Evolutionary conservation across 441 rosid genomes (phyloP).

Genomic region (Populus hybrid): DNA sequence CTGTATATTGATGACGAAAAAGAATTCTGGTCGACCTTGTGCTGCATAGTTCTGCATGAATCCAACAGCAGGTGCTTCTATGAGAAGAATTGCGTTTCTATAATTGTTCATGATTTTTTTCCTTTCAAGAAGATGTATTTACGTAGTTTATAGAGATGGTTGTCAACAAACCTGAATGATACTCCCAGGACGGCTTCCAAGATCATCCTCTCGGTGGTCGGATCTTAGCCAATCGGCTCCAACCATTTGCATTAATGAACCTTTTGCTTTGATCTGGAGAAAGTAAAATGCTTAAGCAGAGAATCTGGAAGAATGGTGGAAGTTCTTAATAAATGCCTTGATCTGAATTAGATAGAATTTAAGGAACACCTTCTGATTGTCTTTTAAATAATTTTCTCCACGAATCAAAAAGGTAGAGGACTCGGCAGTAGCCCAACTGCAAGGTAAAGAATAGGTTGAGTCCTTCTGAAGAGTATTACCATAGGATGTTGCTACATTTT

Average conservation of each 20-base stretch:
- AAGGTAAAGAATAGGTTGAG: constrained; percentile 43
- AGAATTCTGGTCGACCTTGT: constrained; percentile 66
- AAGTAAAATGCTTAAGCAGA: not conserved
- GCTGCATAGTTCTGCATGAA: constrained; percentile 49
- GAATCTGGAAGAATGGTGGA: not conserved
- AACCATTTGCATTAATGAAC: constrained; percentile 75
- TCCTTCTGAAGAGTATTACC: constrained; percentile 79
- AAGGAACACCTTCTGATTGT: constrained; percentile 59
- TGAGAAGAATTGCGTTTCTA: not conserved
- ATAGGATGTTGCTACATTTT: constrained; percentile 33
- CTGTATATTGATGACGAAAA: constrained; percentile 79
- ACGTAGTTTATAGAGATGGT: not conserved
- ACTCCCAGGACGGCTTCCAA: constrained; percentile 61
- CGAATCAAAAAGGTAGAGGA: constrained; percentile 81
- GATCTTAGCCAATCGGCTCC: constrained; percentile 97
- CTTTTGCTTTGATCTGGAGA: constrained; percentile 61
- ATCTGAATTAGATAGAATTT: not conserved
- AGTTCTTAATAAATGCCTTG: not conserved
- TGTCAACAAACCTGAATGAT: constrained; percentile 60
- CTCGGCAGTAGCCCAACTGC: constrained; percentile 73
- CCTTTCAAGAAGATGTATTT: not conserved
- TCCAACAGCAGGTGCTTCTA: not conserved
- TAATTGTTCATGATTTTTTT: not conserved
- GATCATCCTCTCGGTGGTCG: constrained; percentile 64
- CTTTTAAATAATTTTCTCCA: constrained; percentile 63